phyloP scores from a whole-genome alignment of 441 rosid species.

The Brassica balearica region DNA sequence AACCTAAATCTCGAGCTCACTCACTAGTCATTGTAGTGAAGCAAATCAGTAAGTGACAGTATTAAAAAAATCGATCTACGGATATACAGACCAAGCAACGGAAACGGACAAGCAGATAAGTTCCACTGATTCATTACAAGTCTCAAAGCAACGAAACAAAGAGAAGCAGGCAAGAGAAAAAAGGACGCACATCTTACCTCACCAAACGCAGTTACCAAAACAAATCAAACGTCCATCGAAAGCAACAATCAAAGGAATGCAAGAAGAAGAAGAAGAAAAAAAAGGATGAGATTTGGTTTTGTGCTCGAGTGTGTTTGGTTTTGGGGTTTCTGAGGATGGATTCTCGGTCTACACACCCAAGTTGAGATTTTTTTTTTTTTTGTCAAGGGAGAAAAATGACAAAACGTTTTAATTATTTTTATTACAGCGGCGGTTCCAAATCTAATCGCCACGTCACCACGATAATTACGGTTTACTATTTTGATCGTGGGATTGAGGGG shows the following conservation, averaged over 20 bases:
- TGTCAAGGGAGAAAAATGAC: constrained; percentile 25
- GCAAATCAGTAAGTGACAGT: constrained; percentile 25
- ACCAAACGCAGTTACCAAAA: constrained; percentile 25
- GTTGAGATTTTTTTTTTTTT: constrained; percentile 18
- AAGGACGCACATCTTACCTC: constrained; percentile 16
- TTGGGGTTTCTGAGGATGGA: constrained; percentile 23
- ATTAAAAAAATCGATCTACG: constrained; percentile 32
- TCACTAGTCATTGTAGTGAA: constrained; percentile 28
- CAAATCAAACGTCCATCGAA: constrained; percentile 55
- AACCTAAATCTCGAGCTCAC: constrained; percentile 38
- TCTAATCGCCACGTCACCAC: constrained; percentile 37
- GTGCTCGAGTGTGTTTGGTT: constrained; percentile 26
- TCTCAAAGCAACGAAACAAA: constrained; percentile 41
- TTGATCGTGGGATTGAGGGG: constrained; percentile 35
- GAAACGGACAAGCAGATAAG: constrained; percentile 14
- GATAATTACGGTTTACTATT: constrained; percentile 19
- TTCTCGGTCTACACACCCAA: constrained; percentile 37
- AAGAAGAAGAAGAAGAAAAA: constrained; percentile 16
- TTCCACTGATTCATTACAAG: not conserved
- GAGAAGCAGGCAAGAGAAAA: not conserved
- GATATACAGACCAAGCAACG: constrained; percentile 36
- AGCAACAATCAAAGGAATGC: constrained; percentile 25
- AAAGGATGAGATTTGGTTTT: constrained; percentile 39
- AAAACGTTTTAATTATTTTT: constrained; percentile 31
- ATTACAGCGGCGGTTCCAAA: constrained; percentile 36